Percentiles rank a stretch among this genome's conserved stretches.
phyloP scores from a whole-genome alignment of 192 early-diverging fungal genomes.

The Allomyces arbusculus region DNA sequence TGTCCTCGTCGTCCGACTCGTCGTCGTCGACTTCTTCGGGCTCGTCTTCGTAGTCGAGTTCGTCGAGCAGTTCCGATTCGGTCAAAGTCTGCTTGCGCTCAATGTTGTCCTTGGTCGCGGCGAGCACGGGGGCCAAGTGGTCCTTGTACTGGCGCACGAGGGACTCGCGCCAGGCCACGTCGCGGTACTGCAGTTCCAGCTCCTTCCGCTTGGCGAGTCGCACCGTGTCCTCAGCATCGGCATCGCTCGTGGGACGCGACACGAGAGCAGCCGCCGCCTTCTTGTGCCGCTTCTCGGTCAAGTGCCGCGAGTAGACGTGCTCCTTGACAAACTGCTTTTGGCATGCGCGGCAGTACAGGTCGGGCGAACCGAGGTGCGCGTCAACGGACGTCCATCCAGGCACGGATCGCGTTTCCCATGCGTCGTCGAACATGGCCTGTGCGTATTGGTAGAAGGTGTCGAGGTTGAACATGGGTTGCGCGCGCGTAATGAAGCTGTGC shows the following conservation, averaged over 20 bases:
- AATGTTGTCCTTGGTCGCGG: slow-evolving; percentile 58
- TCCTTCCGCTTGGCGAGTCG: slow-evolving; percentile 12
- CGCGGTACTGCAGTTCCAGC: slow-evolving; percentile 29
- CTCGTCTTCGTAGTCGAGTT: slow-evolving; percentile 45
- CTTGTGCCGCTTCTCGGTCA: slow-evolving; percentile 77
- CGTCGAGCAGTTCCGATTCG: slow-evolving; percentile 51
- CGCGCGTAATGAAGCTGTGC: slow-evolving; percentile 44
- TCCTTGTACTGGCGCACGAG: slow-evolving; percentile 32
- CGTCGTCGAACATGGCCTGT: slow-evolving; percentile 28
- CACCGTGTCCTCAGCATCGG: slow-evolving; percentile 10
- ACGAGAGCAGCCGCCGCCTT: slow-evolving; percentile 44
- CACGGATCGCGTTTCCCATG: slow-evolving; percentile 35
- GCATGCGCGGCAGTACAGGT: slow-evolving; percentile 5
- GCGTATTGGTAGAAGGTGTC: slow-evolving; percentile 24
- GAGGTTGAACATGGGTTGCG: slow-evolving; percentile 59
- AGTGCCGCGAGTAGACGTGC: slow-evolving; percentile 64
- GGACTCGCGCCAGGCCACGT: slow-evolving; percentile 40
- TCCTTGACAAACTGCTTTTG: slow-evolving; percentile 64
- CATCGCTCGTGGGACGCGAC: not conserved
- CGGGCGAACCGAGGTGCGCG: not conserved
- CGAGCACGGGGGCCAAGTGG: slow-evolving; percentile 16
- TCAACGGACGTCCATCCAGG: slow-evolving; percentile 27
- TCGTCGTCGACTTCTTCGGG: slow-evolving; percentile 39
- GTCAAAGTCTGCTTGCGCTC: slow-evolving; percentile 84
- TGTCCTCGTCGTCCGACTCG: slow-evolving; percentile 60